A percentile compares a stretch with the other conserved stretches of the same genome.
phyloP scores from a whole-genome alignment of 345 rosid genomes.

The Heritiera littoralis region DNA sequence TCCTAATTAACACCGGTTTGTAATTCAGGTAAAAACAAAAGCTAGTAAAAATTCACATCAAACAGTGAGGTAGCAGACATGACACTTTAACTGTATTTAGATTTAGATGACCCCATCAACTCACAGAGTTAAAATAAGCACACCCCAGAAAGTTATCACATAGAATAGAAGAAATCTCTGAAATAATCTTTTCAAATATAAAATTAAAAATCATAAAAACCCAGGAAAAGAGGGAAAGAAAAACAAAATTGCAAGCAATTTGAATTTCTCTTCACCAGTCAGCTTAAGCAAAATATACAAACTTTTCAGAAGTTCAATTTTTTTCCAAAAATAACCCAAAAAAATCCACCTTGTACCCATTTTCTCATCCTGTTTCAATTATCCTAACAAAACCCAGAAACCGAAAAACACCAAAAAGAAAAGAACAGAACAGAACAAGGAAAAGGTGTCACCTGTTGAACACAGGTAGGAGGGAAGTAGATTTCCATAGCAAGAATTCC shows the following conservation, averaged over 20 bases:
- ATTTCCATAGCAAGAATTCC: constrained; percentile 95
- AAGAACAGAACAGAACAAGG: not conserved
- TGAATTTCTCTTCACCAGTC: not conserved
- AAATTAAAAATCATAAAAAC: not conserved
- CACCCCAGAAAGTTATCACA: constrained; percentile 4
- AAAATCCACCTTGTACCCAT: not conserved
- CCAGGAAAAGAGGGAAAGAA: not conserved
- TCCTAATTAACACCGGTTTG: not conserved
- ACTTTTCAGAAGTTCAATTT: not conserved
- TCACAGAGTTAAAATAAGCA: not conserved
- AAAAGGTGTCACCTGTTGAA: constrained; percentile 68
- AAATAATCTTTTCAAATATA: not conserved
- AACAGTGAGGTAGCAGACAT: not conserved
- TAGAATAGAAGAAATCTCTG: not conserved
- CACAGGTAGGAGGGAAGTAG: constrained; percentile 95
- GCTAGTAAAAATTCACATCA: constrained; percentile 7
- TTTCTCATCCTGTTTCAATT: not conserved
- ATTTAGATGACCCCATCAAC: constrained; percentile 13
- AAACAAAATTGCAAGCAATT: not conserved
- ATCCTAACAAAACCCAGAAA: constrained; percentile 1
- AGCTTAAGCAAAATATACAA: constrained; percentile 11
- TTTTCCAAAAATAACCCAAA: not conserved
- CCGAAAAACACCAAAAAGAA: not conserved
- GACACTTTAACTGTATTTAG: constrained; percentile 2
- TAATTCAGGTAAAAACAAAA: not conserved